Base-by-base conservation (phyloP, 768 basidiomycete genomes). In the Boletus eberwhitei region DNA sequence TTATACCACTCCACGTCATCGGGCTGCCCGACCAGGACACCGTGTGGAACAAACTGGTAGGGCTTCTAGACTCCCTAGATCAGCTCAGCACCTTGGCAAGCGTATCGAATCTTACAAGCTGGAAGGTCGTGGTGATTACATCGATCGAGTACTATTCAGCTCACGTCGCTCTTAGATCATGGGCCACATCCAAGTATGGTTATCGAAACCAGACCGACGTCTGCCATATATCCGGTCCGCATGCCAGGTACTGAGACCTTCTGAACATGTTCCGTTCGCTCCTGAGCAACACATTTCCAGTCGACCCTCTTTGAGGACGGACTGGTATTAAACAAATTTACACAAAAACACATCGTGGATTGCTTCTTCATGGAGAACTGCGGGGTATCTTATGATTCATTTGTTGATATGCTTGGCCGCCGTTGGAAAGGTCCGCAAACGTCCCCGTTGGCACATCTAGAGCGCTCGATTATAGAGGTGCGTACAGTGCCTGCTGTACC, bases 1-100 rank as follows among this genome's bases (percentile, higher is more conserved):
- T 80, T 52, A 80, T 88, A 59, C 90, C 90, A 0, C 79, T 88
- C 19, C 81, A 86, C n/a, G 71, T 82, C 5, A 71, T 89, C 9
- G 71, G 75, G 24, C 62, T 85, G 1, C 81, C 82, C 0, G 60
- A 77, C 5, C 71, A 78, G 44, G 71, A 77, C 31, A 65, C 74
- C 3, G 80, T 78, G 0, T 91, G 86, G 81, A 60, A 76, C 26
- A 71, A 74, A 1, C 59, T 89, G 2, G 67, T 74, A 7, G 66
- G 62, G 1, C 64, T 87, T 26, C 61, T 90, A 16, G 77, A 83
- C 38, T 83, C 79, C 2, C 79, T 84, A 71, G 74, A 79, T 17
- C 83, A 87, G 55, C 62, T 84, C 8, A 74, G 70, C 47, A 55
- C 72, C 2, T 67, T 90, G 24, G 75, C 79, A 8, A 65, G 67